A percentile compares a stretch with the other conserved stretches of the same genome.
phyloP scores from a whole-genome alignment of 1,139 yeast genomes.

The Protomyces inouyei region DNA sequence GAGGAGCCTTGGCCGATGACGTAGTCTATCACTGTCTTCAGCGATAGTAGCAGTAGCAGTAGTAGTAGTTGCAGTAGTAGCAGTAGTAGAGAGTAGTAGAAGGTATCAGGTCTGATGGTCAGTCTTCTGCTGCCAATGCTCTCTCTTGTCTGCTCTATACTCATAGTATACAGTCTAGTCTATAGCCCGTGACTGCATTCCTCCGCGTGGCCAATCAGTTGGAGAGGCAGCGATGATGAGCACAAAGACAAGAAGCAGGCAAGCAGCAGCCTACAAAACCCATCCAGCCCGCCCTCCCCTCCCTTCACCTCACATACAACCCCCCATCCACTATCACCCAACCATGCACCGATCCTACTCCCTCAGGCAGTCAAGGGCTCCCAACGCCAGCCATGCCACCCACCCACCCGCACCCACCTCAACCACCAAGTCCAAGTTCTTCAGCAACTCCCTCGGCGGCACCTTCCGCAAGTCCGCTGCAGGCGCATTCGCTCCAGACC shows the following conservation, averaged over 20 bases:
- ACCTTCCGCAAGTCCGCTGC: conserved; percentile 82
- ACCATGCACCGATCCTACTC: conserved; percentile 98
- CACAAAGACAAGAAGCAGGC: background rate
- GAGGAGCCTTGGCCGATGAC: no score
- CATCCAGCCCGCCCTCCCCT: background rate
- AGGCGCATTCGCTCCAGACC: conserved; percentile 91
- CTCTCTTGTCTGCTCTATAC: no score
- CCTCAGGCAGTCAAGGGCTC: conserved; percentile 89
- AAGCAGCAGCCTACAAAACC: background rate
- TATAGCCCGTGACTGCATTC: no score
- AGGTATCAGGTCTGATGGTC: no score
- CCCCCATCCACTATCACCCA: background rate
- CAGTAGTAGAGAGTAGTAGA: no score
- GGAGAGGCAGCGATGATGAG: background rate
- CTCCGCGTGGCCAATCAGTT: background rate
- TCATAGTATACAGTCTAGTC: no score
- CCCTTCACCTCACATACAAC: background rate
- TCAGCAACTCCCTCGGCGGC: conserved; percentile 74
- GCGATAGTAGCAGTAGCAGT: no score
- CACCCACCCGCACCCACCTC: conserved; percentile 94
- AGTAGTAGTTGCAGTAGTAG: no score
- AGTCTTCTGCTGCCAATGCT: no score
- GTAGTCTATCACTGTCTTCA: no score
- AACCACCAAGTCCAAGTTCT: conserved; percentile 79
- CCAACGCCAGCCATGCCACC: conserved; percentile 92